Conservation (phyloP, 2,329 filamentous ascomycete species). For the Pyrenophora graminea region DNA sequence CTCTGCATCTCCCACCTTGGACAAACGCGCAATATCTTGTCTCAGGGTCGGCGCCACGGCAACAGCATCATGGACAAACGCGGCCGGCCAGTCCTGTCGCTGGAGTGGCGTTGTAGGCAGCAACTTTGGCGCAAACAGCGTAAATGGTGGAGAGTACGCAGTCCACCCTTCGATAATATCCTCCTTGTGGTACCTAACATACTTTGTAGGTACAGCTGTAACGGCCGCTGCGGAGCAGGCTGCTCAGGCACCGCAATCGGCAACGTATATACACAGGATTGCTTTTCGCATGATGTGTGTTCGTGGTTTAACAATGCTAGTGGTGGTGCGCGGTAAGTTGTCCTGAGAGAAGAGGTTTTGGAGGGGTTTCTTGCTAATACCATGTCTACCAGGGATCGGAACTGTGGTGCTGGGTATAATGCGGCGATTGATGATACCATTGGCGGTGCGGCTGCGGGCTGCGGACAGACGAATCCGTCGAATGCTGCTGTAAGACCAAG, state of each 20-base stretch:
- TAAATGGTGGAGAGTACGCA: conserved; percentile 54
- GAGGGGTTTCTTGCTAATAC: not conserved
- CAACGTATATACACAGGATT: conserved; percentile 57
- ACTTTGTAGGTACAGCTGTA: conserved; percentile 53
- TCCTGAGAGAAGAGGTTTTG: not conserved
- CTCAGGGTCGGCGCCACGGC: conserved; percentile 48
- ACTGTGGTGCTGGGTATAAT: conserved; percentile 53
- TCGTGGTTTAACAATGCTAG: conserved; percentile 56
- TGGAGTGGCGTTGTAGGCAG: conserved; percentile 54
- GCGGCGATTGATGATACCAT: conserved; percentile 53
- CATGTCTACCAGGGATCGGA: conserved; percentile 49
- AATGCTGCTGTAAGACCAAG: conserved; percentile 28
- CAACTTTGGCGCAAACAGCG: conserved; percentile 53
- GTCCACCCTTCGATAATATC: not conserved
- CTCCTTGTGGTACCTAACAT: conserved; percentile 4
- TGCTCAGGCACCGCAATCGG: conserved; percentile 52
- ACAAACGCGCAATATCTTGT: conserved; percentile 44
- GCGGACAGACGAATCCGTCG: conserved; percentile 37
- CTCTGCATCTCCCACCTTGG: conserved; percentile 5
- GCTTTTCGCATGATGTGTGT: conserved; percentile 58
- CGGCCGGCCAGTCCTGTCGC: conserved; percentile 49
- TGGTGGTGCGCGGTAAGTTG: conserved; percentile 51
- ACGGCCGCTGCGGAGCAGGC: conserved; percentile 55
- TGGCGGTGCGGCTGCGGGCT: conserved; percentile 39
- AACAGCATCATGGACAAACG: conserved; percentile 55